Percentiles rank a stretch among this genome's conserved stretches.
Evolutionary conservation across 148 eudicot genomes (phyloP).

Genomic region (Gaultheria prostrata): DNA sequence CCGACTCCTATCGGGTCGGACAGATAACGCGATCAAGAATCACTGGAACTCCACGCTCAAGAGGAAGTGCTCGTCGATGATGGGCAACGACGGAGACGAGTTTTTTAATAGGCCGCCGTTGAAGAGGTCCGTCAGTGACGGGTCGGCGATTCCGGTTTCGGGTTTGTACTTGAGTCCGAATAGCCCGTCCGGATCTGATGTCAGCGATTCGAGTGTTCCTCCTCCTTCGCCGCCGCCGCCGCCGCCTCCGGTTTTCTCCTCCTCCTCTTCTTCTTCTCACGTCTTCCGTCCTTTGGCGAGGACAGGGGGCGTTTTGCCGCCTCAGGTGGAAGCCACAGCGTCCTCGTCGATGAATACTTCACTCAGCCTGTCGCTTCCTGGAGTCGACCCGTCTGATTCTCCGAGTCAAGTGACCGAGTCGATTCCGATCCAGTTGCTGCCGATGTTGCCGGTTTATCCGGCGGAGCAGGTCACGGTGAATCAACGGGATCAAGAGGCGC

Average conservation of each 20-base stretch:
- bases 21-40: slow-evolving; percentile 91
- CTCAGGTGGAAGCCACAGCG: slow-evolving; percentile 14
- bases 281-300: slow-evolving; percentile 56
- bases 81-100: slow-evolving; percentile 24
- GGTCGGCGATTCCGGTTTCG: slow-evolving; percentile 52
- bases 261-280: slow-evolving; percentile 20
- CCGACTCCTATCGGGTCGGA: slow-evolving; percentile 60
- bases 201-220: slow-evolving; percentile 45
- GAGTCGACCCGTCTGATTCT: slow-evolving; percentile 35
- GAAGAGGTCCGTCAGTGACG: slow-evolving; percentile 74
- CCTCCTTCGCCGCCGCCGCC: slow-evolving; percentile 13
- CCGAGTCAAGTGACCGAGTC: slow-evolving; percentile 17
- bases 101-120: slow-evolving; percentile 30
- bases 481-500: not conserved
- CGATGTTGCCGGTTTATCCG: slow-evolving; percentile 8
- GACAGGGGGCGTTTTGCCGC: slow-evolving; percentile 25
- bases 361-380: slow-evolving; percentile 61
- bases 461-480: slow-evolving; percentile 5
- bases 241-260: not conserved
- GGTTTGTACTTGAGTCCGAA: slow-evolving; percentile 52
- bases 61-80: slow-evolving; percentile 54
- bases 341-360: slow-evolving; percentile 38
- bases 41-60: slow-evolving; percentile 91
- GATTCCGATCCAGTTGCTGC: slow-evolving; percentile 20
- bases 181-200: slow-evolving; percentile 75